Base-by-base conservation (phyloP, 192 early-diverging fungal genomes). In the Thamnidium elegans region DNA sequence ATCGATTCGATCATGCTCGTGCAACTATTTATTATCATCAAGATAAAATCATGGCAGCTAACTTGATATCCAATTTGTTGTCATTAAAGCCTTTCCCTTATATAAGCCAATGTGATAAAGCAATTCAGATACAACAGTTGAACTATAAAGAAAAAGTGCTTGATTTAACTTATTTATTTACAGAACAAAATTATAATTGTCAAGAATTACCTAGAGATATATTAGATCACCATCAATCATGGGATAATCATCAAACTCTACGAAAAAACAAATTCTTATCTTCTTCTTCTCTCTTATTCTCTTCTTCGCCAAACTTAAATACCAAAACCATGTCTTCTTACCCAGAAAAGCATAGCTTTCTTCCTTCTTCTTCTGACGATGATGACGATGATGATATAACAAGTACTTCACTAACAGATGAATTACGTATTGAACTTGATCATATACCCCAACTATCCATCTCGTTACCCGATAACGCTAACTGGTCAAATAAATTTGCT, bases 81-180 rank as follows among this genome's bases (percentile, higher is more conserved):
- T 17, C 46, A 48, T 48, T 17, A 17, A 48, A 48, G 17, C 13
- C 13, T 48, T 48, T 19, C 20, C 5, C 9, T 36, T 43, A 15
- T 4, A 30, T 43, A 15, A 20, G 21, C 2, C 1, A 23, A 44
- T 23, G 39, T 39, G 32, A 14, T 13, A 23, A 19, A 23, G 14
- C 42, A 59, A 59, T 43, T 59, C 58, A 36, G 36, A 44, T 59
- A 59, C 39, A 59, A 45, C 20, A 42, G 20, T 19, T 4, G 43
- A 15, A 1, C 13, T 23, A 45, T 43, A 26, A 26, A 19, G 21
- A 59, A 19, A 43, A 19, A 59, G 58, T 45, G 43, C 44, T 23
- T 21, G 39, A 43, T 5, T 20, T 42, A 2, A 13, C 17, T 45
- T 9, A 45, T 30, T 39, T 59, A 23, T 7, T 14, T 2, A 30